These are phyloP conservation scores for Penicillium samsonianum DNA, from an alignment of 495 filamentous ascomycete genomes.

Conservation along the genomic window DNA sequence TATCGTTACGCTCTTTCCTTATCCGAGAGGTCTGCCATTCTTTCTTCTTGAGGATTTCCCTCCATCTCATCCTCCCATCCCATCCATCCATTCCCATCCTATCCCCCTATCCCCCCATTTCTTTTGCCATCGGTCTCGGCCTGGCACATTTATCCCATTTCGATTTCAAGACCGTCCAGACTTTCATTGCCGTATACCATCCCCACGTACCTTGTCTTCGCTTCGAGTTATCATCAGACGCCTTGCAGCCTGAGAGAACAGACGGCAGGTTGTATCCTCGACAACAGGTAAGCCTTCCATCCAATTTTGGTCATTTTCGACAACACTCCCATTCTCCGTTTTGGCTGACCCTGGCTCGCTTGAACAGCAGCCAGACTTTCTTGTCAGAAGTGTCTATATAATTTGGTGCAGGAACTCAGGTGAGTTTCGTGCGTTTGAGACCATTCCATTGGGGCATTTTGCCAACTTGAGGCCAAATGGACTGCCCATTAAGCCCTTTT, in stretches of 20 bases:
- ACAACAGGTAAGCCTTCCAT: neutral
- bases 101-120: conserved; percentile 3
- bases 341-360: neutral
- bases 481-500: neutral
- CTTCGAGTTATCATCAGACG: neutral
- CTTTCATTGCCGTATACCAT: conserved; percentile 3
- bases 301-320: neutral
- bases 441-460: neutral
- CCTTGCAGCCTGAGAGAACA: conserved; percentile 1
- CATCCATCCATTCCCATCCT: conserved; percentile 33
- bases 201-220: neutral
- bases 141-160: neutral
- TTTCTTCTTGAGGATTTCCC: conserved; percentile 3
- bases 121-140: neutral
- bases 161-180: neutral
- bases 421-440: neutral
- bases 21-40: neutral
- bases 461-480: neutral
- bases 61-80: conserved; percentile 33
- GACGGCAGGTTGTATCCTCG: neutral
- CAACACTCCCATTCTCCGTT: neutral
- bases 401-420: conserved; percentile 5
- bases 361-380: neutral
- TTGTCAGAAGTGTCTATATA: conserved; percentile 10
- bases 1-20: conserved; percentile 9